phyloP scores from a whole-genome alignment of 768 basidiomycete species.

The Kwoniella europaea region DNA sequence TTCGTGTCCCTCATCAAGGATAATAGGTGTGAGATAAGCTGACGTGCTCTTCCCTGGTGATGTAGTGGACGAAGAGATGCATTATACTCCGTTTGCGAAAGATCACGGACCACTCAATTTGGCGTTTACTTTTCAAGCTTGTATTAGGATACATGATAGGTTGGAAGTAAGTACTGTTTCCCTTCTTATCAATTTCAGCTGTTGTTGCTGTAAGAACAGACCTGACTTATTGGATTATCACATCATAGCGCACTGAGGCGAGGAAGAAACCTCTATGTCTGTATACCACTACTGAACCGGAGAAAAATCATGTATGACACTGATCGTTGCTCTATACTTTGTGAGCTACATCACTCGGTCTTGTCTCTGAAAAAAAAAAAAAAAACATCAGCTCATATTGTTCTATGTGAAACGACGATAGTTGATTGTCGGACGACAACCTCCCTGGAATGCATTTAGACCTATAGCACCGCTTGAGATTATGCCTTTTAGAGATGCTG shows the following conservation, averaged over 20 bases:
- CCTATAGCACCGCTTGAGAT: slow-evolving; percentile 84
- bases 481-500: slow-evolving; percentile 89
- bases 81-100: slow-evolving; percentile 43
- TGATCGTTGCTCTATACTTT: slow-evolving; percentile 90
- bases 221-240: not conserved
- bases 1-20: not conserved
- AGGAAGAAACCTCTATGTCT: slow-evolving; percentile 59
- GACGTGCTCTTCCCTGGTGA: not conserved
- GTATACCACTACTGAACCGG: slow-evolving; percentile 84
- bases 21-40: not conserved
- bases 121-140: slow-evolving; percentile 43
- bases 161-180: slow-evolving; percentile 23
- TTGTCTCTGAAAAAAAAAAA: no score
- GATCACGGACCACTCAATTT: slow-evolving; percentile 56
- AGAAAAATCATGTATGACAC: slow-evolving; percentile 90
- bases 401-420: slow-evolving; percentile 52
- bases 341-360: slow-evolving; percentile 64
- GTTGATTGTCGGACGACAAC: slow-evolving; percentile 89
- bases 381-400: not conserved
- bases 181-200: not conserved
- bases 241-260: slow-evolving; percentile 18
- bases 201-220: not conserved
- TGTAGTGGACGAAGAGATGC: slow-evolving; percentile 51
- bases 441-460: slow-evolving; percentile 93
- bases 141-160: slow-evolving; percentile 39